Base-by-base conservation (phyloP, 768 basidiomycete genomes). In the Kwoniella botswanensis region DNA sequence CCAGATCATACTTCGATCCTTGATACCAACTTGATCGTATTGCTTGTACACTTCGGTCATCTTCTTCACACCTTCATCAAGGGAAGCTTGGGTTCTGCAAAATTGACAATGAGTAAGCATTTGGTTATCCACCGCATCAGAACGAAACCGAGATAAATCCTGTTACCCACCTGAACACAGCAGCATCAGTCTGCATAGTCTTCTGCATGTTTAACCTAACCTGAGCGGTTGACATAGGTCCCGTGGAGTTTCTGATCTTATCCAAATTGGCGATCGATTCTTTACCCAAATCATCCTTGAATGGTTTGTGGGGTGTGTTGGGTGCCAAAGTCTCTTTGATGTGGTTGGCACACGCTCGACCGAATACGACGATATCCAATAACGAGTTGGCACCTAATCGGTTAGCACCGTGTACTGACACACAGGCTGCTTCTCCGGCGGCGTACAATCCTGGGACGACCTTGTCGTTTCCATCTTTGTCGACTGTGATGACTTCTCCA, bases 1-100 rank as follows among this genome's bases (percentile, higher is more conserved):
- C 97, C 96, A 99, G 85, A 98, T 97, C 95, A 98, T 93, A 85
- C 93, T 93, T 81, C 97, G 88, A 85, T 98, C 97, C 87, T 97
- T 94, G 87, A 97, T 93, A 65, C 95, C 93, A 74, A 99, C 92
- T 55, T 96, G 88, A 76, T 91, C 88, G 85, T 90, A 98, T 80
- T 88, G 93, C 81, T 91, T 89, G 88, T 95, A 95, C 76, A 98
- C 93, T 53, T 87, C 86, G 67, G 87, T 87, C 78, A 99, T 86
- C 86, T 93, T 94, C 85, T 88, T 79, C 29, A 98, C 94, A 85
- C 97, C 97, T 76, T 96, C 90, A 77, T 98, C 96, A 71, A 99
- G 87, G 63, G 90, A 90, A 74, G 89, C 84, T 82, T 97, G 94
- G 35, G 93, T 96, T 76, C 94, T 92, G 75, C 67, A 55, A 56